Conservation (phyloP, 352 stramenopile species). For the Phytophthora syringae region DNA sequence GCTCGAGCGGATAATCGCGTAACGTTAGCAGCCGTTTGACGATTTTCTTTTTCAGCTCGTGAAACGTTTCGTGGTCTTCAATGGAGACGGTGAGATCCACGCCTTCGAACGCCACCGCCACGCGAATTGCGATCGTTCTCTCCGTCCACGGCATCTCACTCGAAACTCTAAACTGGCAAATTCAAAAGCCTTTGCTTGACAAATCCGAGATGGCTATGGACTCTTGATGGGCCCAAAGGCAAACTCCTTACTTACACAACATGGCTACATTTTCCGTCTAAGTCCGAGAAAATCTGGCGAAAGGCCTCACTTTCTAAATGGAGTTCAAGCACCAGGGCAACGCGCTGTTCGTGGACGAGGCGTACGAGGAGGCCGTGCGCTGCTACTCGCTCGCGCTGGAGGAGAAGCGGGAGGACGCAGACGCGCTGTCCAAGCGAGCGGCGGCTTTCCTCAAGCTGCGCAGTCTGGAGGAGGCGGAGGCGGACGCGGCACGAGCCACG, state of each 20-base stretch:
- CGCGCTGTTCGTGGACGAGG: constrained; percentile 86
- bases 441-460: constrained; percentile 75
- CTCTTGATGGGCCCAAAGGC: too few species aligned
- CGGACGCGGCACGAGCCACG: constrained; percentile 58
- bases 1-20: too few species aligned
- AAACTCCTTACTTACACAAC: background rate
- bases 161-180: too few species aligned
- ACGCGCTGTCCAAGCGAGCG: constrained; percentile 72
- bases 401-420: constrained; percentile 44
- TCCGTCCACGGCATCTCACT: too few species aligned
- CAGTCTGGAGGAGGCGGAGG: constrained; percentile 57
- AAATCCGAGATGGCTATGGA: too few species aligned
- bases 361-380: constrained; percentile 64
- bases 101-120: too few species aligned
- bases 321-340: constrained; percentile 80
- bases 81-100: too few species aligned
- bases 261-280: background rate
- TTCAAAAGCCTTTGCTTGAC: too few species aligned
- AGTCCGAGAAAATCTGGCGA: constrained; percentile 1
- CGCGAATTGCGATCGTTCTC: too few species aligned
- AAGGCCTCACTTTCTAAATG: constrained; percentile 39
- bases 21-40: too few species aligned
- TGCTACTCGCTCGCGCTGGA: constrained; percentile 62
- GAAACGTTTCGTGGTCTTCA: too few species aligned
- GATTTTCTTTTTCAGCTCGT: too few species aligned